These are phyloP conservation scores for Heliocybe sulcata DNA, from an alignment of 1,284 basidiomycete species.

Conservation along the genomic window DNA sequence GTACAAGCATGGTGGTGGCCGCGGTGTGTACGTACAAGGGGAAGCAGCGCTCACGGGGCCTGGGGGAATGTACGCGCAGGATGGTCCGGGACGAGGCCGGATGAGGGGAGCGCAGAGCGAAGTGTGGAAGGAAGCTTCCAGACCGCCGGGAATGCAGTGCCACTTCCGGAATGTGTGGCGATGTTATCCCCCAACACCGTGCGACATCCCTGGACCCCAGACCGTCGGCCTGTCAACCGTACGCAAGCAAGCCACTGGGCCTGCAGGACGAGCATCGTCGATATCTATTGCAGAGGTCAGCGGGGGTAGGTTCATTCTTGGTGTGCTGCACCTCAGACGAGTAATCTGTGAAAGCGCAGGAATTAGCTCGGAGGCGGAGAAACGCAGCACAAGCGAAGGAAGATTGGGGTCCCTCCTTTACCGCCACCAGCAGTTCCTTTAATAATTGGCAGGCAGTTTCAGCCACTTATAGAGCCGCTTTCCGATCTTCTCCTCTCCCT, in stretches of 20 bases:
- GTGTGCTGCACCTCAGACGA: background rate
- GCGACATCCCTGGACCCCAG: background rate
- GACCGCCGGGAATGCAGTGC: background rate
- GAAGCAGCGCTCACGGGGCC: background rate
- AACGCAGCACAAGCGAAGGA: background rate
- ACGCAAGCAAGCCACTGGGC: background rate
- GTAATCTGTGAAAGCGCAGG: background rate
- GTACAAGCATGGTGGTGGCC: background rate
- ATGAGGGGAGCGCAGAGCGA: background rate
- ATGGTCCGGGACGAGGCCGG: background rate
- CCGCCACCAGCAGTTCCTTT: constrained; percentile 1
- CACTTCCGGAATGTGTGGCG: constrained; percentile 1
- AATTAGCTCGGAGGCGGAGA: background rate
- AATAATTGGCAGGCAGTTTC: constrained; percentile 4
- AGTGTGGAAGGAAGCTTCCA: background rate
- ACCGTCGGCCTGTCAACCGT: constrained; percentile 3
- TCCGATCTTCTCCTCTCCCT: constrained; percentile 7
- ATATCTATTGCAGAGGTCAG: too few species aligned
- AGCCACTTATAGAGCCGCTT: constrained; percentile 7
- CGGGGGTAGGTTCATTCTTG: background rate
- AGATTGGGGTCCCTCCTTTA: background rate
- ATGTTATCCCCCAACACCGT: background rate
- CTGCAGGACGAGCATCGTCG: background rate
- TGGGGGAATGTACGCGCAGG: background rate
- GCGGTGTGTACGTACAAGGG: background rate